Base-by-base conservation (phyloP, 306 rosid species). In the Glycine latifolia region DNA sequence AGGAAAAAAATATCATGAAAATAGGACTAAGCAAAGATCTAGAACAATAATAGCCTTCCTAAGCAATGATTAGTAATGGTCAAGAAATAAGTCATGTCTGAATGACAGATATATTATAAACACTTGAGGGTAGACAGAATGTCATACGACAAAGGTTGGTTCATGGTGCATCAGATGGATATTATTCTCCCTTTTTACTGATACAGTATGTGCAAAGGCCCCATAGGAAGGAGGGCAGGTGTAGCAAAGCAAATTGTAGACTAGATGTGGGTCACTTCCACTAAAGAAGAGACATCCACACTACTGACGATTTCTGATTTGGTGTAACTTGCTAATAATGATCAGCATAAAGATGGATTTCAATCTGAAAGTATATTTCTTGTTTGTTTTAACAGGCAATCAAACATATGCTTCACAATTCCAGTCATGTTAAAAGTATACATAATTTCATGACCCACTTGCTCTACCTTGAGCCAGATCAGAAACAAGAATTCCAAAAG, bases 261-360 rank as follows among this genome's bases (percentile, higher is more conserved):
- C 12, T 17, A 31, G 63, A 70, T 10, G 47, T 31, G 50, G 66
- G 26, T 6, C 67, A 43, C 70, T 50, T 5, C 81, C 17, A 35
- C 54, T 52, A 37, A 77, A 67, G n/a, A 67, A 67, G 58, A 79
- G 59, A 68, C 70, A 59, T 58, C 63, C 78, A 80, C 50, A 47
- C 3, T 46, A 33, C 60, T 8, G 0, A 43, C 6, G 33, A 46
- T 48, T 79, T 59, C 71, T 46, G 43, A 26, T 60, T 54, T 46
- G 53, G 17, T 47, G 12, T 15, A 59, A 53, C 78, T 71, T 11
- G 8, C 10, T 58, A 50, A 66, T 66, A n/a, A 12, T 50, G 12
- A 65, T 16, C 74, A 66, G 39, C n/a, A 52, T n/a, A 49, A 15
- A 49, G 11, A 67, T 66, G 65, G 47, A 70, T 16, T 77, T 66